Conservation (phyloP, 208 protist genomes). For the Histomonas meleagridis region DNA sequence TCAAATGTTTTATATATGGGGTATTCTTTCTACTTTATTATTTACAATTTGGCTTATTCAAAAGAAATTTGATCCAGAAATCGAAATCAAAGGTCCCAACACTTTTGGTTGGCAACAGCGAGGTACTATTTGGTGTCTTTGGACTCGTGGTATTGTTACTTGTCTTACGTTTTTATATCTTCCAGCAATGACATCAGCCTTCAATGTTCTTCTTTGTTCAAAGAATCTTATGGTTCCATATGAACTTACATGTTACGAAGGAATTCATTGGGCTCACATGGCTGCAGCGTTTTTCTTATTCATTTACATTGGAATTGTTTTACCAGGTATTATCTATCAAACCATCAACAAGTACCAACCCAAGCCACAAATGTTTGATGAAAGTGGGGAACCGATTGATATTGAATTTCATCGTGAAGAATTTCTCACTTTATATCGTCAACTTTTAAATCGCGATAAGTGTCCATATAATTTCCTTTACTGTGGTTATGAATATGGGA, state of each 20-base stretch:
- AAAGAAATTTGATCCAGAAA: neutral
- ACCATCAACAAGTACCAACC: slow-evolving; percentile 24
- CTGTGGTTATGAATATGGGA: neutral
- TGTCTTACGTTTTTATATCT: neutral
- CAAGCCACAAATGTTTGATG: neutral
- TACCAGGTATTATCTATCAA: neutral
- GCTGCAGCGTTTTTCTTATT: neutral
- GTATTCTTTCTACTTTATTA: neutral
- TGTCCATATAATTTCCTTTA: slow-evolving; percentile 26
- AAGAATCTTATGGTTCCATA: neutral
- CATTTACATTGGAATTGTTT: neutral
- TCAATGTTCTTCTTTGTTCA: neutral
- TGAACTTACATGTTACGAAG: neutral
- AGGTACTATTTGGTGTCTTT: neutral
- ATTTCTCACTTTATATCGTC: neutral
- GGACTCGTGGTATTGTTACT: neutral
- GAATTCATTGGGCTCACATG: neutral
- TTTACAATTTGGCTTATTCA: slow-evolving; percentile 4
- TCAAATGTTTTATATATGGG: slow-evolving; percentile 26
- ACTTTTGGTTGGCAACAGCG: slow-evolving; percentile 3
- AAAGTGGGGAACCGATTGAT: neutral
- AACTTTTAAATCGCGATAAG: neutral
- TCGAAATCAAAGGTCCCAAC: slow-evolving; percentile 16
- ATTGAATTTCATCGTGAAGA: neutral
- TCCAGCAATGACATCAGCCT: neutral